Evolutionary conservation across 2,329 filamentous ascomycete species (phyloP), one percentile per base, ranked within the genome.

Genomic region (Colletotrichum orchidophilum): DNA sequence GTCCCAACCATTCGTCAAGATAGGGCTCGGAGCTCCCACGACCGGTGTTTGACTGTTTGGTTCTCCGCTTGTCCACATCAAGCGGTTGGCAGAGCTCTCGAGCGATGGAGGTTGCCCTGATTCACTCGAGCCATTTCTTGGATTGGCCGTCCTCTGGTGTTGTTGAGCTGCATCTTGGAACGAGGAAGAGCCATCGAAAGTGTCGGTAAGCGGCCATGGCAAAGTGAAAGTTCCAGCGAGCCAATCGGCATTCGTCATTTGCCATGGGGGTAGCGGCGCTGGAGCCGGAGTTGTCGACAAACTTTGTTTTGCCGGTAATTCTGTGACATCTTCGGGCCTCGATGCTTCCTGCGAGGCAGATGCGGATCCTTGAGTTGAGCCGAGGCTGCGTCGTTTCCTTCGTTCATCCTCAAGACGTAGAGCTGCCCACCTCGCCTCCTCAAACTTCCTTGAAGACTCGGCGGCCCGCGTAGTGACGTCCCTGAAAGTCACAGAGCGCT

Each of bases 401-500:
- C 35, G 62, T 3, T 52, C 63, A 31, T 70, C 67, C 13, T 70
- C 67, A 4, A 50, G 67, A 9, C 55, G 54, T 0, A 70, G 63
- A 1, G 46, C 67, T 0, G 49, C 53, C 67, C 67, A 70, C 6
- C 67, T 59, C 3, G 67, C 67, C 2, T 64, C 67, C n/a, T 70
- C 67, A 5, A 70, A 70, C 1, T 60, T 65, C 24, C 42, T 58
- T 4, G 67, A 70, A 5, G 67, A 66, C 35, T 70, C 67, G 5
- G 67, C 67, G 1, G 67, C 67, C 12, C 35, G 49, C 11, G 63
- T 55, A 5, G 67, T 70, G 33, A 70, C 62, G 9, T 70, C 67
- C 39, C 49, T 66, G 63, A 70, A 70, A 21, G 67, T 50, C 12
- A 70, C 63, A 1, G 62, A 27, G 13, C 67, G 67, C 21, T 70